Evolutionary conservation across 176 grass and related monocot genomes (phyloP), one percentile per base, ranked within the genome.

Genomic region (Urochloa ruziziensis): DNA sequence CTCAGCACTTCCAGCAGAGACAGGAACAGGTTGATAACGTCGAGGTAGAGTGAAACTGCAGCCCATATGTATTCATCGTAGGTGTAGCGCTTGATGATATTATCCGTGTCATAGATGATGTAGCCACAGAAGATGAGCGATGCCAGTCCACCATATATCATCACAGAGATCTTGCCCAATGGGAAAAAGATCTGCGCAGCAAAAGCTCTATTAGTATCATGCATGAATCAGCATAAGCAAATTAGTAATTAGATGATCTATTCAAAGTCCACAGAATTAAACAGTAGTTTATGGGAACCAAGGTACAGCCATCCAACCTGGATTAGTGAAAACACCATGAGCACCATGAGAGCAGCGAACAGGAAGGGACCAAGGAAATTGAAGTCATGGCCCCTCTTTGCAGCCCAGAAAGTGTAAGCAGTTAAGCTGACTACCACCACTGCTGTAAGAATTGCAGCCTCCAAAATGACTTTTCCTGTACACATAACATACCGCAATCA

Each of bases 381-480:
- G 78, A 97, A 97, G 77, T 97, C 95, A 70, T 89, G 62, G 80
- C 92, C 92, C 88, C 86, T 94, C 75, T 85, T 94, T 37, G 92
- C 87, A 82, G 92, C 94, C 92, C 94, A 97, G 91, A 97, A 97
- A 74, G 94, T 97, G 75, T 92, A 94, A n/a, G 82, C 73, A 42
- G 94, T 94, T 79, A 94, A 87, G 81, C 94, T 92, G 60, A 94
- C 58, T 33, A 94, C 92, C 59, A 94, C 94, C 49, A 87, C 90
- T 59, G 85, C 88, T 32, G 94, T 97, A 40, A 97, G 88, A 78
- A 91, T 83, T 58, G 91, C 94, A 43, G 94, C 87, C 79, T 97
- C 92, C 70, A 97, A 74, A 79, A 94, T 94, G 60, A 94, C 17
- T 87, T 97, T 94, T 43, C 95, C 95, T 97, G 92, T 75, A 59